Percentiles rank a stretch among this genome's conserved stretches.
Evolutionary conservation across 2,329 filamentous ascomycete species (phyloP).

Genomic region (Emydomyces testavorans): DNA sequence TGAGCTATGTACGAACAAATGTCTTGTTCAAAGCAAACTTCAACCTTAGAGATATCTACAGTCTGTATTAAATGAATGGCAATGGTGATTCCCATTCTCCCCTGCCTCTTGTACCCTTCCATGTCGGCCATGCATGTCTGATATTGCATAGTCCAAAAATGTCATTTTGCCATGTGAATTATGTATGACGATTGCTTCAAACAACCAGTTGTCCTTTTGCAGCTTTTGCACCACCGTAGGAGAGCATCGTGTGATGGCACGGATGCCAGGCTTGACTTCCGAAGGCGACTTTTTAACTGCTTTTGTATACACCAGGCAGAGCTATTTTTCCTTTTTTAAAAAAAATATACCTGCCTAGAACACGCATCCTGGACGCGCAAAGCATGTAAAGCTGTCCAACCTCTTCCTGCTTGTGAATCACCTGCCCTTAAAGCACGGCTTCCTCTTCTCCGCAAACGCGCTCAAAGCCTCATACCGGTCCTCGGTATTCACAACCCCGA

Average conservation of each 20-base stretch:
- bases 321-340: too few relatives aligned
- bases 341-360: not conserved
- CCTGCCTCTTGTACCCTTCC: too few relatives aligned
- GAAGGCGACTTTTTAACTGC: not conserved
- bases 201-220: not conserved
- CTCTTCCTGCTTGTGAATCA: slow-evolving; percentile 20
- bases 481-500: slow-evolving; percentile 67
- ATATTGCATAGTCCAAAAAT: too few relatives aligned
- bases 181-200: not conserved
- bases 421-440: slow-evolving; percentile 53
- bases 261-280: not conserved
- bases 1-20: not conserved
- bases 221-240: slow-evolving; percentile 1
- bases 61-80: not conserved
- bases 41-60: not conserved
- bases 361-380: not conserved
- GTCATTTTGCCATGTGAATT: too few relatives aligned
- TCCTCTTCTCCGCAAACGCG: slow-evolving; percentile 71
- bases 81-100: not conserved
- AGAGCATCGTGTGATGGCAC: not conserved
- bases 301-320: slow-evolving; percentile 1
- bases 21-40: slow-evolving; percentile 7
- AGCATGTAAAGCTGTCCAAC: not conserved
- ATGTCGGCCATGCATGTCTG: too few relatives aligned
- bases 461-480: slow-evolving; percentile 78